Percentiles rank a stretch among this genome's conserved stretches.
These are phyloP conservation scores for Penicillium roqueforti DNA, from an alignment of 495 filamentous ascomycete genomes.

Conservation along the genomic window DNA sequence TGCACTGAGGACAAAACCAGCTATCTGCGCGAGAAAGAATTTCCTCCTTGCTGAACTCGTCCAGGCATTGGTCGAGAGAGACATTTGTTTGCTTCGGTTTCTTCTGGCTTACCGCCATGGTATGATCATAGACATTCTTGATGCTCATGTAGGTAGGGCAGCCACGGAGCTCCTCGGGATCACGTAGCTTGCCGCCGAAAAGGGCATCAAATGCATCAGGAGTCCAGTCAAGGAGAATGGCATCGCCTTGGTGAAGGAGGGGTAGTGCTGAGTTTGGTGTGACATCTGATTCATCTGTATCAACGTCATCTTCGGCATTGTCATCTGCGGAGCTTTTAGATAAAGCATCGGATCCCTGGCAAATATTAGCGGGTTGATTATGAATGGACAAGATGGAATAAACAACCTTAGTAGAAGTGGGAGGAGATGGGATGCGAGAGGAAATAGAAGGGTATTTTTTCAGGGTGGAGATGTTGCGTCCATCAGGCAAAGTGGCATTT, in stretches of 20 bases:
- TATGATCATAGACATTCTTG: conserved; percentile 56
- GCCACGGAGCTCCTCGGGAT: conserved; percentile 45
- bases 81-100: conserved; percentile 48
- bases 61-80: conserved; percentile 83
- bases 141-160: conserved; percentile 49
- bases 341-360: neutral
- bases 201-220: conserved; percentile 60
- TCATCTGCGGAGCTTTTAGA: conserved; percentile 13
- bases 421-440: conserved; percentile 37
- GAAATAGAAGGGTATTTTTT: conserved; percentile 54
- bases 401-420: conserved; percentile 17
- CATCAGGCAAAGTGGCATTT: conserved; percentile 55
- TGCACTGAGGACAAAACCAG: conserved; percentile 96
- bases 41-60: conserved; percentile 88
- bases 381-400: neutral
- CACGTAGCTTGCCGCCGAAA: conserved; percentile 53
- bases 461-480: conserved; percentile 55
- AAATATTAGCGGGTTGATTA: neutral
- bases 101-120: conserved; percentile 53
- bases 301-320: conserved; percentile 12
- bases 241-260: conserved; percentile 72
- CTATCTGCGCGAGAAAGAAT: conserved; percentile 89
- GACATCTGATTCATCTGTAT: conserved; percentile 14
- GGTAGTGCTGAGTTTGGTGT: conserved; percentile 21
- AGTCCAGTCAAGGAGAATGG: conserved; percentile 79